Conservation (phyloP, 768 basidiomycete species). For the Glaciozyma martinii region DNA sequence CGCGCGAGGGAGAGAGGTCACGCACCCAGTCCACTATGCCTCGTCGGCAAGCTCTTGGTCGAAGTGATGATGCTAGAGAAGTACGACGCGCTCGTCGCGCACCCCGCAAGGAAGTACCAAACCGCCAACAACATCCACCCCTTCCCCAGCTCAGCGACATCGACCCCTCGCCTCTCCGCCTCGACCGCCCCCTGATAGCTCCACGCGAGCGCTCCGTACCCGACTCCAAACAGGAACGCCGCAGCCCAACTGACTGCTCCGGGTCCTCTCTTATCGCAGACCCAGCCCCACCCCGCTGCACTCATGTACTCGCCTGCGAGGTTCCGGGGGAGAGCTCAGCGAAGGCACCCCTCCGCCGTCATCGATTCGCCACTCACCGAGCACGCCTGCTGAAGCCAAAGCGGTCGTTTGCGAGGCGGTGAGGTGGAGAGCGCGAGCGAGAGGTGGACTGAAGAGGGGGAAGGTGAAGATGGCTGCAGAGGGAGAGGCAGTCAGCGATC, state of each 20-base stretch:
- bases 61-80: conserved; percentile 23
- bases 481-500: no score
- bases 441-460: no score
- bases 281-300: conserved; percentile 12
- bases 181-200: neutral
- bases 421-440: no score
- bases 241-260: conserved; percentile 12
- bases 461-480: no score
- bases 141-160: neutral
- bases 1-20: neutral
- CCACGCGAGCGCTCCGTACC: conserved; percentile 7
- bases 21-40: conserved; percentile 29
- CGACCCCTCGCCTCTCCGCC: neutral
- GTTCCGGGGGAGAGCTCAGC: no score
- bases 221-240: conserved; percentile 5
- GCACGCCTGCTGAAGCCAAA: no score
- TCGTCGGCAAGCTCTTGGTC: conserved; percentile 21
- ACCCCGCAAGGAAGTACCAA: conserved; percentile 22
- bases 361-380: no score
- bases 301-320: conserved; percentile 17
- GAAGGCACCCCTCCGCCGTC: no score
- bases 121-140: conserved; percentile 7
- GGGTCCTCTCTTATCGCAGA: conserved; percentile 20
- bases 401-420: no score
- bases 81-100: conserved; percentile 27